Base-by-base conservation (phyloP, 208 protist species). In the Leishmania major region DNA sequence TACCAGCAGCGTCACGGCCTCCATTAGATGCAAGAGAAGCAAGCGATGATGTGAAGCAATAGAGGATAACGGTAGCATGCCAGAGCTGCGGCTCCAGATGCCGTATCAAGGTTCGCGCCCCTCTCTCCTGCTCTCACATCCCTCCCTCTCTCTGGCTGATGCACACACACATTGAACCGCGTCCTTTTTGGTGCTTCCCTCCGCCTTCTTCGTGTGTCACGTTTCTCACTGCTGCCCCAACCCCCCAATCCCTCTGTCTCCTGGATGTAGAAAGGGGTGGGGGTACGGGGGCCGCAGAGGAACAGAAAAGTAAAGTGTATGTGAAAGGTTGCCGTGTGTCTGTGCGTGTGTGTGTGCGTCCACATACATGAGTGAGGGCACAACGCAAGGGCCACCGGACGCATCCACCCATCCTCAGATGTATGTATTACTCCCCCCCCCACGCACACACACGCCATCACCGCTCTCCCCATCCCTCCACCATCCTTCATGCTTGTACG, bases 261-360 rank as follows among this genome's bases (percentile, higher is more conserved):
- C 43, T 45, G 43, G 43, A 45, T 45, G 43, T 45, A 45, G 5
- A 45, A 43, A 43, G 43, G 43, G 43, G 43, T 43, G 40, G 40
- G 40, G 40, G 40, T 8, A 0, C 3, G 40, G 37, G 40, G 40
- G 40, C 40, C 43, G 43, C 43, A 45, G 5, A 45, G 43, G 5
- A 45, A 3, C 43, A 45, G 43, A 45, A 45, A 45, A 45, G 43
- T 45, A 7, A 45, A 45, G 43, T 45, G 43, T 45, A 45, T 45
- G 43, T 5, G 43, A 45, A 45, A 45, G 43, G 43, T 45, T 45
- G 43, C 3, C 43, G 43, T 45, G 43, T 7, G 43, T 45, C 5
- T 78, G 55, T 78, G 37, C 0, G 75, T 78, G 17, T 78, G 75
- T 62, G 75, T 64, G 75, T 78, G 75, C 49, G 53, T 67, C 31